Evolutionary conservation across 805 yeast genomes (phyloP), one percentile per base, ranked within the genome.

Genomic region (Lipomyces yamanashiensis): DNA sequence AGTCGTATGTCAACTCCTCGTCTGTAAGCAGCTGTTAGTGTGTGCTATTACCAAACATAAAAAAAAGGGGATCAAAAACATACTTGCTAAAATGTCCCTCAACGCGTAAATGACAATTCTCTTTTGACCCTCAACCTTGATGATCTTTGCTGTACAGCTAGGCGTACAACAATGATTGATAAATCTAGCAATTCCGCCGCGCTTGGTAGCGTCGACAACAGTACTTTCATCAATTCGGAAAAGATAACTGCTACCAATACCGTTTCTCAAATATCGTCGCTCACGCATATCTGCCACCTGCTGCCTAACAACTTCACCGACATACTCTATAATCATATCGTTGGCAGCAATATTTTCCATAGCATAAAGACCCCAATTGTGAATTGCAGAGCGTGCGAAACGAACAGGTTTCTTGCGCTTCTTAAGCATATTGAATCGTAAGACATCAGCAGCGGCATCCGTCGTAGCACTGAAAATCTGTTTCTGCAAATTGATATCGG

Each of bases 91-190:
- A 63, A 95, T 88, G 73, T 93, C 97, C 54, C 96, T 79, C 68
- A 90, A 78, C 0, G 99, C 98, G 76, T 93, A 95, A 37, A 95
- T 92, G 58, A 92, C 98, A 78, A 95, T 93, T 75, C 98, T 83
- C 77, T 90, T 91, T 71, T 84, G 87, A 3, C 98, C 98, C 63
- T 92, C 98, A 45, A 92, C 98, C 75, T 91, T 91, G 72, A 92
- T 92, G 72, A 95, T 92, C 73, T 92, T 93, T 1, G 99, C 98
- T 0, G 96, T 92, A 77, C 99, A 95, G 70, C 96, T 92, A 0
- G 99, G 99, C 58, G 88, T 89, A 78, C 99, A 95, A 74, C 98
- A 92, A 75, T 95, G 99, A 72, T 95, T 95, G 74, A 95, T 95
- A 73, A 95, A 95, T 56, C 99, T 81, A 0, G 99, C 98, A 71